Base-by-base conservation (phyloP, 1,139 yeast genomes). In the Pichia sp. region DNA sequence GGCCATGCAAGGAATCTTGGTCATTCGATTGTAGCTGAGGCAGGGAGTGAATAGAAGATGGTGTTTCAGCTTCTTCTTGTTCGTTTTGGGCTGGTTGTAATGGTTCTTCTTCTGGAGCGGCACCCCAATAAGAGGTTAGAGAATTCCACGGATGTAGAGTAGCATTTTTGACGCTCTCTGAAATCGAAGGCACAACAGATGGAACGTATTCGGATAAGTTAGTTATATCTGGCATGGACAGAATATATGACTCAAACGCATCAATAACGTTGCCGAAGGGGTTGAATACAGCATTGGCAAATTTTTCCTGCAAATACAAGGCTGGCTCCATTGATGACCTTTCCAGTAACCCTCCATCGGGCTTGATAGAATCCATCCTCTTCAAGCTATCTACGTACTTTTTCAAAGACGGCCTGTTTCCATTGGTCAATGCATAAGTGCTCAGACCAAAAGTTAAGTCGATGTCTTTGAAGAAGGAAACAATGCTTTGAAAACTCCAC, bases 381-480 rank as follows among this genome's bases (percentile, higher is more conserved):
- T 57, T 55, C 41, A 64, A 55, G 23, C 59, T 53, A 1, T 58
- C 47, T 4, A 55, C 42, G 46, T 63, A 64, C 8, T 60, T 32
- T 49, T 54, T 61, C 51, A 62, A 49, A 2, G 70, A 65, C 5
- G 68, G 66, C 19, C 64, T 47, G 51, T 67, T 67, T 5, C 59
- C 61, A 42, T 57, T 52, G 10, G 59, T 58, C 8, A 67, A 53
- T 1, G 67, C 58, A 43, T 58, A 61, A 0, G 68, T 65, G 11
- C 68, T 63, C 19, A 67, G 54, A 0, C 70, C 71, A 38, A 64
- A 59, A 19, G 50, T 47, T 7, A 60, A 50, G 58, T 67, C 71
- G n/a, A 67, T 48, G 23, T 59, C 55, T 55, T 68, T 69, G 6
- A 68, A 47, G 44, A 60, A 60, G 29, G 61, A 59, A 2, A 62